Percentiles rank a stretch among this genome's conserved stretches.
Evolutionary conservation across 768 basidiomycete genomes (phyloP).

Genomic region (Tubosaeta sp.): DNA sequence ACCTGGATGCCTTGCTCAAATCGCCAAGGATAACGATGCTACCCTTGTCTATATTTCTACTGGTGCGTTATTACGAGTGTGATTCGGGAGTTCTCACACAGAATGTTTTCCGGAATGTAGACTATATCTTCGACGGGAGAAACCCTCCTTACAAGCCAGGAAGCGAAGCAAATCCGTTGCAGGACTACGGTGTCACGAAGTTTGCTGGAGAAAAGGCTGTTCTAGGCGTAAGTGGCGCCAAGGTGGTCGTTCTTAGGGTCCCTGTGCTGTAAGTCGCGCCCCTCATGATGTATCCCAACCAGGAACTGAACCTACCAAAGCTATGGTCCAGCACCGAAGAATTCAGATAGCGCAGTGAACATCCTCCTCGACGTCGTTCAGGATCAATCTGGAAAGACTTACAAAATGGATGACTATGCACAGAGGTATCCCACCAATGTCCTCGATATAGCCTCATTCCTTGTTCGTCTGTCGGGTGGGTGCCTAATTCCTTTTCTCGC

Average conservation of each 20-base stretch:
- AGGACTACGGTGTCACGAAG: constrained; percentile 86
- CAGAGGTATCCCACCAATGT: constrained; percentile 92
- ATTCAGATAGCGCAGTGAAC: constrained; percentile 88
- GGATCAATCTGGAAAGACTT: constrained; percentile 81
- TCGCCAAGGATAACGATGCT: constrained; percentile 59
- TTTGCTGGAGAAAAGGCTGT: constrained; percentile 82
- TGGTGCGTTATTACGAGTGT: constrained; percentile 36
- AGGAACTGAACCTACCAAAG: constrained; percentile 37
- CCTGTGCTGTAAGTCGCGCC: constrained; percentile 69
- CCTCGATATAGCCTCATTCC: constrained; percentile 78
- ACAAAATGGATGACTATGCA: constrained; percentile 96
- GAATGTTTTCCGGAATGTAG: constrained; percentile 33
- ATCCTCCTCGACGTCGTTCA: constrained; percentile 81
- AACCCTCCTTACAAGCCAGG: constrained; percentile 83
- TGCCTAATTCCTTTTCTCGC: not conserved
- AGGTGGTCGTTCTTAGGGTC: constrained; percentile 72
- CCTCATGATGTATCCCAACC: not conserved
- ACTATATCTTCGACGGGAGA: constrained; percentile 96
- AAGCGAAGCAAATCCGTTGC: constrained; percentile 74
- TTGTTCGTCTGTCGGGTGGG: constrained; percentile 71
- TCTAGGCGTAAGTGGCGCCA: constrained; percentile 52
- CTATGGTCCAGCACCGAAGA: constrained; percentile 82
- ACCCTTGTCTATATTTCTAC: constrained; percentile 91
- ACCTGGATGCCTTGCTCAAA: constrained; percentile 63
- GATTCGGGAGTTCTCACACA: constrained; percentile 4